Evolutionary conservation across 2,329 filamentous ascomycete species (phyloP), one percentile per base, ranked within the genome.

Genomic region (Westerdykella sp.): DNA sequence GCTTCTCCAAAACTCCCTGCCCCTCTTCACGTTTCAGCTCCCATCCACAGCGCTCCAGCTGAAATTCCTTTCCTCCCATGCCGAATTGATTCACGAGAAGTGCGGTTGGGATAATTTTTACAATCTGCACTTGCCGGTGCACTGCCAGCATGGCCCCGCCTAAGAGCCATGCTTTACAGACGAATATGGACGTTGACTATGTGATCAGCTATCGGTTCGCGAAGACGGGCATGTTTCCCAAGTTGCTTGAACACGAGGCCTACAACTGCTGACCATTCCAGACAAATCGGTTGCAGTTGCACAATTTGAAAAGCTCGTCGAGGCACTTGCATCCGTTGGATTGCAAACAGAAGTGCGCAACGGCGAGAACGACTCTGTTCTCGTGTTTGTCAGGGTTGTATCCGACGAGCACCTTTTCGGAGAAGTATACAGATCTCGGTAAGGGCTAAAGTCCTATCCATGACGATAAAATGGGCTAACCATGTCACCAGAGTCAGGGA

Each of bases 341-440:
- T 76, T 97, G 49, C 80, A 85, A 34, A 89, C 87, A 9, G 88
- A 96, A 69, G 90, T 95, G 40, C 85, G 93, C 50, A 81, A 83
- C 56, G 89, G 88, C 44, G 81, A 85, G 52, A 78, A 81, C 22
- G 75, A 79, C 43, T 87, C 87, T 3, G 72, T 97, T 32, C 75
- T 97, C 38, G 71, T 97, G 54, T 96, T 95, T 63, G 77, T 90
- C 60, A 85, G 84, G 60, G 80, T 94, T 34, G 82, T 84, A 30
- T 89, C 87, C 16, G 76, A 84, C 48, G 75, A 81, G 55, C 80
- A 89, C 50, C 75, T 98, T 46, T 79, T 79, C 46, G 81, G 83
- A 51, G 87, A 95, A 58, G 79, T 95, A 39, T 94, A 95, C 67
- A 81, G 88, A 51, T 87, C 86, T 43, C 81, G 81, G 81, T 81